Percentiles rank a stretch among this genome's conserved stretches.
These are phyloP conservation scores for Ochromonadaceae sp. DNA, from an alignment of 352 stramenopile genomes.

Conservation along the genomic window DNA sequence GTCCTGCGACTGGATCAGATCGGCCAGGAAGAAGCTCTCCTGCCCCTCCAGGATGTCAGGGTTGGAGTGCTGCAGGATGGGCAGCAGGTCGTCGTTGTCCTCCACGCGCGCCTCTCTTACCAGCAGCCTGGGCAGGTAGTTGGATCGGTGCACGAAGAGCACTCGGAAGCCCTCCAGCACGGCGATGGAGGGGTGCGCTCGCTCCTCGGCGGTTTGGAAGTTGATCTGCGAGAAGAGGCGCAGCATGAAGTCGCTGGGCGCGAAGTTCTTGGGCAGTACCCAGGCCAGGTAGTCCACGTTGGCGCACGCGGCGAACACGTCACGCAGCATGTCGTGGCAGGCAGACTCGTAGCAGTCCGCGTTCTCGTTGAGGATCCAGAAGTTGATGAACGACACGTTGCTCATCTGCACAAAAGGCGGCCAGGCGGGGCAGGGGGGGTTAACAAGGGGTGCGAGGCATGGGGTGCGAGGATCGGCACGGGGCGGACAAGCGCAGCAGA, in stretches of 20 bases:
- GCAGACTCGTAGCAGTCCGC: background rate
- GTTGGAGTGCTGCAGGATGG: slow-evolving; percentile 22
- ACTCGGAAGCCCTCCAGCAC: slow-evolving; percentile 8
- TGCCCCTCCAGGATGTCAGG: slow-evolving; percentile 41
- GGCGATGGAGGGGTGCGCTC: background rate
- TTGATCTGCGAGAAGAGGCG: background rate
- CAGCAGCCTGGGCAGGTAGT: slow-evolving; percentile 20
- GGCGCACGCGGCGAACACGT: background rate
- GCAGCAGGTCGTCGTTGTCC: slow-evolving; percentile 30
- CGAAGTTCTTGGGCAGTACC: background rate
- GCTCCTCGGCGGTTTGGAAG: background rate
- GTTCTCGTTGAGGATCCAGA: background rate
- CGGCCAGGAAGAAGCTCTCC: slow-evolving; percentile 65
- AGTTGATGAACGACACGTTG: slow-evolving; percentile 11
- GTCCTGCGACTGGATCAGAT: slow-evolving; percentile 64
- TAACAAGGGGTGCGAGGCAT: too few relatives aligned
- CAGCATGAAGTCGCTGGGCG: background rate
- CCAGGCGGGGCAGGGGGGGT: too few relatives aligned
- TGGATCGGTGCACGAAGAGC: slow-evolving; percentile 5
- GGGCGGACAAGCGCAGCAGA: too few relatives aligned
- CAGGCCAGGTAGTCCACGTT: slow-evolving; percentile 3
- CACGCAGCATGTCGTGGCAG: background rate
- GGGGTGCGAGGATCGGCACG: too few relatives aligned
- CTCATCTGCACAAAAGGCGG: background rate
- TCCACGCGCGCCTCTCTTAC: slow-evolving; percentile 22